Evolutionary conservation across 495 filamentous ascomycete genomes (phyloP), one percentile per base, ranked within the genome.

Genomic region (Penicillium canescens): DNA sequence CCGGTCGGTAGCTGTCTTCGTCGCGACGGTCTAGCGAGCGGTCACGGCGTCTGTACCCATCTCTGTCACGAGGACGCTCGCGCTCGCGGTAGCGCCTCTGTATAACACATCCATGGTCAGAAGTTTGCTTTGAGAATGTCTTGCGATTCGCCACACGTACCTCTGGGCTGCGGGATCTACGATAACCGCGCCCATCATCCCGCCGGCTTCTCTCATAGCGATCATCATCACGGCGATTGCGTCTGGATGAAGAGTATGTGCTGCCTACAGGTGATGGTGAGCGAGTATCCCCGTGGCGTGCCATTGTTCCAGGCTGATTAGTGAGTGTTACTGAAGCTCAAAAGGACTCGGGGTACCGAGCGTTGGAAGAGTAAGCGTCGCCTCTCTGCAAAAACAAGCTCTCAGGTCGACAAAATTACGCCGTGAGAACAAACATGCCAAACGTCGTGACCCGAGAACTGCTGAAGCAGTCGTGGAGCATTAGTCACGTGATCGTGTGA

Each of bases 201-300:
- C 86, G 77, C 44, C 82, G 77, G 56, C 70, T 77, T 67, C 78
- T 76, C 56, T 90, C 85, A 72, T 82, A 83, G 54, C 87, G 83
- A 68, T 90, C 88, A 70, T 90, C 86, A 69, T 91, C 87, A 80
- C 86, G 84, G 66, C 86, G 87, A 61, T 67, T 75, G 60, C 83
- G 82, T 77, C 83, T 86, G 63, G 86, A 86, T 64, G 86, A 85
- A 73, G 86, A 87, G 73, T 82, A 84, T 67, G 88, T 85, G 80
- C 87, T 91, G 86, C 88, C 89, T 91, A 87, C 86, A 87, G 89
- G 89, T 84, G 89, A 91, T 89, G 89, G 89, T 92, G 89, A 92
- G 88, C 88, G 89, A 84, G 87, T 85, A 85, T 91, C 87, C 85
- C 83, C 87, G 82, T 84, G 89, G 80, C 89, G 88, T 87, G 88